phyloP scores from a whole-genome alignment of 2,329 filamentous ascomycete species.

The Exserohilum rostratum region DNA sequence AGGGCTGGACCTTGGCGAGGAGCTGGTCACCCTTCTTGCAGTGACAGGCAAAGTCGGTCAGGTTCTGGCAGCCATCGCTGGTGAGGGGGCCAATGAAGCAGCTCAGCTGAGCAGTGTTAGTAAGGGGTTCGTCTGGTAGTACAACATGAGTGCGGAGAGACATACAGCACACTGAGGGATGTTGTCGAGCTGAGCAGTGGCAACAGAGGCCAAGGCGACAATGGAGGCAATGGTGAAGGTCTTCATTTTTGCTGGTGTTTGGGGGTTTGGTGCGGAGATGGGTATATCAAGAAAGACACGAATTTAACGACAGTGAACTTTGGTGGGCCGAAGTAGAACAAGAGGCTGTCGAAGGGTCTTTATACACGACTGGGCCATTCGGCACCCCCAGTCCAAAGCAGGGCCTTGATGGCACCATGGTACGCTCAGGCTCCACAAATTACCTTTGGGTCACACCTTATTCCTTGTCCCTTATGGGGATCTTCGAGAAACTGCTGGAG shows the following conservation, averaged over 20 bases:
- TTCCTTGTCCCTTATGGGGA: conserved; percentile 12
- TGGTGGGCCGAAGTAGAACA: conserved; percentile 1
- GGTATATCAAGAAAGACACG: conserved; percentile 18
- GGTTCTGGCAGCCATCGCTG: conserved; percentile 52
- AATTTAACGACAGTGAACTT: conserved; percentile 23
- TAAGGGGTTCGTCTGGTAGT: background rate
- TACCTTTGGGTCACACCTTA: conserved; percentile 31
- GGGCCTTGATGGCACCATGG: conserved; percentile 18
- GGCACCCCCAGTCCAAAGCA: conserved; percentile 14
- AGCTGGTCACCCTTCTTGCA: conserved; percentile 49
- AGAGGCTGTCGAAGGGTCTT: conserved; percentile 20
- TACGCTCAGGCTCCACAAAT: conserved; percentile 11
- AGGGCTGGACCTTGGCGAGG: conserved; percentile 52
- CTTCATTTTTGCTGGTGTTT: conserved; percentile 44
- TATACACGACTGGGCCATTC: conserved; percentile 23
- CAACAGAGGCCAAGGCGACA: conserved; percentile 53
- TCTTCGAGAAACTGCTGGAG: conserved; percentile 22
- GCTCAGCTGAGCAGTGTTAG: conserved; percentile 48
- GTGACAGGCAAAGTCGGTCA: conserved; percentile 54
- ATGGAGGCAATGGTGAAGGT: conserved; percentile 46
- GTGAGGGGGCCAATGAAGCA: conserved; percentile 54
- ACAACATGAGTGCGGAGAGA: background rate
- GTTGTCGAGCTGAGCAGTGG: conserved; percentile 53
- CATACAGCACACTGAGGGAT: conserved; percentile 57
- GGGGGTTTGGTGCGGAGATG: conserved; percentile 13